Evolutionary conservation across 2,329 filamentous ascomycete species (phyloP).

Genomic region (Ceratocystis lukuohia): DNA sequence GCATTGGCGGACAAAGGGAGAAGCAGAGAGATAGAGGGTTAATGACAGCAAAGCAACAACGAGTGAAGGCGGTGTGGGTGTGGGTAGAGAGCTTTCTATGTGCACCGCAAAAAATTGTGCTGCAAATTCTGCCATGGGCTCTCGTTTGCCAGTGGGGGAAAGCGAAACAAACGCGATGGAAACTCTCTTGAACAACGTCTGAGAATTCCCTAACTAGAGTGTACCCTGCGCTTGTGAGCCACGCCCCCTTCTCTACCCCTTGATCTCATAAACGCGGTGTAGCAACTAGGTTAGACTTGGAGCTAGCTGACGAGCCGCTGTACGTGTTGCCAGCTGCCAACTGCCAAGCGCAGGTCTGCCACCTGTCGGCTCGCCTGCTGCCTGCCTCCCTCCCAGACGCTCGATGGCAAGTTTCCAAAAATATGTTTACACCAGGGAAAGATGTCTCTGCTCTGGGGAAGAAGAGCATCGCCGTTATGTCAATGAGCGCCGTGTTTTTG

Average conservation of each 20-base stretch:
- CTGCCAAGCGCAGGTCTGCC: background rate
- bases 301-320: background rate
- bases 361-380: background rate
- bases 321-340: background rate
- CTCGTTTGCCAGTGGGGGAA: background rate
- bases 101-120: background rate
- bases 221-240: background rate
- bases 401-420: background rate
- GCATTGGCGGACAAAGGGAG: background rate
- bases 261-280: constrained; percentile 1
- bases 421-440: no score
- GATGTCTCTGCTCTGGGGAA: no score
- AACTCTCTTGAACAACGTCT: background rate
- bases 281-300: background rate
- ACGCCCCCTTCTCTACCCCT: background rate
- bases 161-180: background rate
- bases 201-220: background rate
- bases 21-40: background rate
- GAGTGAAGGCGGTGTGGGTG: background rate
- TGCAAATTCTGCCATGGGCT: background rate
- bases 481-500: no score
- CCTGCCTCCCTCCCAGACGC: background rate
- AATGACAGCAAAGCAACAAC: background rate
- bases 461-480: no score
- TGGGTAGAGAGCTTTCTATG: background rate